Percentiles rank a stretch among this genome's conserved stretches.
Evolutionary conservation across 257 asterid species (phyloP).

Genomic region (Linaria vulgaris): DNA sequence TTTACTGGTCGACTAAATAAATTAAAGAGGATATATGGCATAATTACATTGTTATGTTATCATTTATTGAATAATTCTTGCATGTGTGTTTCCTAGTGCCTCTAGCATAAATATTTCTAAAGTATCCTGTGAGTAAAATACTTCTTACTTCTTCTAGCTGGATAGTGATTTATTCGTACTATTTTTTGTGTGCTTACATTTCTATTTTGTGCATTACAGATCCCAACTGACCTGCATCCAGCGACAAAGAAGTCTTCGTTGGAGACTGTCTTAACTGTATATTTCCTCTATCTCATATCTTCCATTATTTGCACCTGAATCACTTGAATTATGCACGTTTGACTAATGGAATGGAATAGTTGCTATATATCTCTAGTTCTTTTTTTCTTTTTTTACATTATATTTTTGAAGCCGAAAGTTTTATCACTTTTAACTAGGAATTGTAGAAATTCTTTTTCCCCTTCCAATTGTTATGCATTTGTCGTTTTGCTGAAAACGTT

Average conservation of each 20-base stretch:
- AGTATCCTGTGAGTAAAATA: conserved; percentile 18
- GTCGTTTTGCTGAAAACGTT: conserved; percentile 24
- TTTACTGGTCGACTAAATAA: not conserved
- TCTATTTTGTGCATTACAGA: conserved; percentile 51
- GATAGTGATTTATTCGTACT: conserved; percentile 10
- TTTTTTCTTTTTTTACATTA: not conserved
- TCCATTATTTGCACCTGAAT: not conserved
- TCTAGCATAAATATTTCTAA: not conserved
- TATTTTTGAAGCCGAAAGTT: not conserved
- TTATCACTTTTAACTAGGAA: not conserved
- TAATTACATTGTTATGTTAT: not conserved
- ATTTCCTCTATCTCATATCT: conserved; percentile 21
- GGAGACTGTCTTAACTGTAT: conserved; percentile 98
- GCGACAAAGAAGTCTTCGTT: conserved; percentile 77
- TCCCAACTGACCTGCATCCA: conserved; percentile 90
- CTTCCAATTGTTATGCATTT: conserved; percentile 12
- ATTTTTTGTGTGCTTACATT: conserved; percentile 22
- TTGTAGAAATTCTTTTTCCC: not conserved
- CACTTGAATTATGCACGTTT: conserved; percentile 1
- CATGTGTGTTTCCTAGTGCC: conserved; percentile 3
- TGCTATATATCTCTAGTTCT: not conserved
- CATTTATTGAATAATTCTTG: conserved; percentile 10
- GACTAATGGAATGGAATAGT: not conserved
- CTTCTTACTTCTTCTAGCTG: conserved; percentile 21
- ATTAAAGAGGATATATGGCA: conserved; percentile 6